A percentile compares a stretch with the other conserved stretches of the same genome.
Evolutionary conservation across 805 yeast genomes (phyloP).

Genomic region (Spathaspora hagerdaliae): DNA sequence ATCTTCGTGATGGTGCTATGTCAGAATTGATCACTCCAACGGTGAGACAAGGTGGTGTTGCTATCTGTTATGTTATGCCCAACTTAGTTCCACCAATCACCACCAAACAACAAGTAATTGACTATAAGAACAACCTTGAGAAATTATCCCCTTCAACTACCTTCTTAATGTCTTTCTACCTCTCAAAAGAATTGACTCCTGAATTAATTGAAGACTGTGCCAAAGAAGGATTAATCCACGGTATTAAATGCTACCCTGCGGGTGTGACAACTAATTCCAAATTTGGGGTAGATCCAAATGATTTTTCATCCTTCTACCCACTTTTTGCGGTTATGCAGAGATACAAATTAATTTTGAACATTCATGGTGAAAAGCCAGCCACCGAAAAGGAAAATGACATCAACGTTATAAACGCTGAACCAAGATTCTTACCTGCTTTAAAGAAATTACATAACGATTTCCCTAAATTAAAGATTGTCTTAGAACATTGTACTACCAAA

Average conservation of each 20-base stretch:
- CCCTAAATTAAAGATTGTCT: constrained; percentile 79
- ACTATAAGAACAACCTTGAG: constrained; percentile 64
- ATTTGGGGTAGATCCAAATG: constrained; percentile 91
- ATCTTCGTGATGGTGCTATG: constrained; percentile 91
- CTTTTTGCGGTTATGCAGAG: constrained; percentile 85
- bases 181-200: constrained; percentile 77
- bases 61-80: constrained; percentile 95
- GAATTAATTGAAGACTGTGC: constrained; percentile 82
- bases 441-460: constrained; percentile 72
- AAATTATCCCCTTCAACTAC: constrained; percentile 75
- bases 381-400: constrained; percentile 56
- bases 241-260: constrained; percentile 97
- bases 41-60: constrained; percentile 83
- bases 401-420: constrained; percentile 92
- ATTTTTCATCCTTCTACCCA: constrained; percentile 84
- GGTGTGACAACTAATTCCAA: constrained; percentile 98
- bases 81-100: constrained; percentile 91
- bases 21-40: constrained; percentile 90
- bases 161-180: constrained; percentile 86
- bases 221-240: constrained; percentile 59
- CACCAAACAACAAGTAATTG: constrained; percentile 63
- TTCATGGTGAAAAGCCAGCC: constrained; percentile 93
- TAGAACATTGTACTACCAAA: constrained; percentile 93
- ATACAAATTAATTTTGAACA: constrained; percentile 70
- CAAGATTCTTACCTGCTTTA: constrained; percentile 85